Conservation (phyloP, 495 filamentous ascomycete species). For the Aspergillus haitiensis region DNA sequence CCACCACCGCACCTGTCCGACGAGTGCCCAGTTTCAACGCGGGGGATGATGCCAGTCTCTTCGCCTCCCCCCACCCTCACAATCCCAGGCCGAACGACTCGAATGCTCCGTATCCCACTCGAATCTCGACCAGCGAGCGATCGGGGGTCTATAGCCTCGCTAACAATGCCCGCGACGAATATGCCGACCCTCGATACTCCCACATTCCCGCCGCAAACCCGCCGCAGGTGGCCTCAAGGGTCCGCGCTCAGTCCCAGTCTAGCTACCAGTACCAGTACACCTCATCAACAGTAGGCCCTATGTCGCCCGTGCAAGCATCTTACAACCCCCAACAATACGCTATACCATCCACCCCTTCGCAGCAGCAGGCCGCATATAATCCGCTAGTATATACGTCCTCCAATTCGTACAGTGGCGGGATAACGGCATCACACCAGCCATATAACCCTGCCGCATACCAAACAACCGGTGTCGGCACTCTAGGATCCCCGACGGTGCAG, state of each 20-base stretch:
- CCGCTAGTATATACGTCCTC: conserved; percentile 48
- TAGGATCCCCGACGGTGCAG: conserved; percentile 32
- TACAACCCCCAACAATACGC: conserved; percentile 88
- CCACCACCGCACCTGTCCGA: conserved; percentile 47
- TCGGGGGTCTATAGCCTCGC: conserved; percentile 29
- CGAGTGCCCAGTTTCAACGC: conserved; percentile 73
- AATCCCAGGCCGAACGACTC: conserved; percentile 33
- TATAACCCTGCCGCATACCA: conserved; percentile 75
- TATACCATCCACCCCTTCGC: conserved; percentile 58
- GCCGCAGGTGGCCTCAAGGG: conserved; percentile 45
- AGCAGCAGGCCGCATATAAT: conserved; percentile 43
- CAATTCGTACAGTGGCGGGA: conserved; percentile 30
- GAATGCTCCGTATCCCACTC: conserved; percentile 29
- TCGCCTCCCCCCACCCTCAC: conserved; percentile 38
- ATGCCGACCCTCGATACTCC: conserved; percentile 40
- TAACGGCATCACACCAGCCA: conserved; percentile 52
- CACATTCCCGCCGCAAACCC: conserved; percentile 34
- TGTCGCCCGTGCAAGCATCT: conserved; percentile 53
- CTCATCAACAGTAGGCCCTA: conserved; percentile 39
- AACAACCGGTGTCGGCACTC: conserved; percentile 27
- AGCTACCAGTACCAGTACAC: conserved; percentile 64
- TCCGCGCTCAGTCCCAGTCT: conserved; percentile 47
- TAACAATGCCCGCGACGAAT: conserved; percentile 37
- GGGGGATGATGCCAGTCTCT: conserved; percentile 68
- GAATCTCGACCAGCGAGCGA: conserved; percentile 17